These are phyloP conservation scores for Kentomonas sorsogonicus DNA, from an alignment of 208 protist genomes.

Conservation along the genomic window DNA sequence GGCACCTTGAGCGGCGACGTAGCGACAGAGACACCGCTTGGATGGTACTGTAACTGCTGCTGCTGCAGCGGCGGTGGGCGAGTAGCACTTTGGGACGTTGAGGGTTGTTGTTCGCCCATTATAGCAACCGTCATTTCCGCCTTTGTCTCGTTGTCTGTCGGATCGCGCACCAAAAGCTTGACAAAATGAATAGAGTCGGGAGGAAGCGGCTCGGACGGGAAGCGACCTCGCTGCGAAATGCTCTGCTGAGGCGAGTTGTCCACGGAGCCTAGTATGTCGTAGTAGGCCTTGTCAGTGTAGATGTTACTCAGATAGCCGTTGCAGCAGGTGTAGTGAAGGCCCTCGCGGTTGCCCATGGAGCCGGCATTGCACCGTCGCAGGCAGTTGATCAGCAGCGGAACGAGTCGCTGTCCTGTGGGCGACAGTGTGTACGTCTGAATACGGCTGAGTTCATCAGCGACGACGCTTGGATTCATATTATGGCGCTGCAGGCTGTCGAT, in stretches of 20 bases:
- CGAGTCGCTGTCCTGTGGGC: slow-evolving; percentile 32
- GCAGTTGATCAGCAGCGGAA: slow-evolving; percentile 49
- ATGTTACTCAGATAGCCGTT: slow-evolving; percentile 61
- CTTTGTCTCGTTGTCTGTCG: slow-evolving; percentile 28
- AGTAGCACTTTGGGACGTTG: background rate
- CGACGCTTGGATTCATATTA: slow-evolving; percentile 27
- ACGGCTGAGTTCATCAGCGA: slow-evolving; percentile 35
- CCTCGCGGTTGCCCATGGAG: slow-evolving; percentile 7
- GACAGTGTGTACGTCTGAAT: slow-evolving; percentile 24
- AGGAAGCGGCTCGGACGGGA: slow-evolving; percentile 28
- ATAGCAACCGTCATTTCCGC: slow-evolving; percentile 40
- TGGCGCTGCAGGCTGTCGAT: slow-evolving; percentile 64
- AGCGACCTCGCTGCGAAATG: slow-evolving; percentile 54
- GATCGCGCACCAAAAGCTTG: slow-evolving; percentile 50
- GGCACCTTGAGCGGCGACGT: background rate
- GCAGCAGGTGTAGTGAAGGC: slow-evolving; percentile 57
- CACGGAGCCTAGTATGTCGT: slow-evolving; percentile 43
- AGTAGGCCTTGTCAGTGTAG: slow-evolving; percentile 41
- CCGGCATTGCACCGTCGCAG: slow-evolving; percentile 18
- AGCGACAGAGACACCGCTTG: too few species aligned
- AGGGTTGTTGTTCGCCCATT: slow-evolving; percentile 20
- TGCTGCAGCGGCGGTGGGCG: slow-evolving; percentile 1
- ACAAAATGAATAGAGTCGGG: slow-evolving; percentile 38
- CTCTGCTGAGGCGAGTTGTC: slow-evolving; percentile 42
- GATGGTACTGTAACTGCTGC: too few species aligned